Evolutionary conservation across 225 moss, liverwort and hornwort species (phyloP).

Genomic region (Marchantia polymorpha): DNA sequence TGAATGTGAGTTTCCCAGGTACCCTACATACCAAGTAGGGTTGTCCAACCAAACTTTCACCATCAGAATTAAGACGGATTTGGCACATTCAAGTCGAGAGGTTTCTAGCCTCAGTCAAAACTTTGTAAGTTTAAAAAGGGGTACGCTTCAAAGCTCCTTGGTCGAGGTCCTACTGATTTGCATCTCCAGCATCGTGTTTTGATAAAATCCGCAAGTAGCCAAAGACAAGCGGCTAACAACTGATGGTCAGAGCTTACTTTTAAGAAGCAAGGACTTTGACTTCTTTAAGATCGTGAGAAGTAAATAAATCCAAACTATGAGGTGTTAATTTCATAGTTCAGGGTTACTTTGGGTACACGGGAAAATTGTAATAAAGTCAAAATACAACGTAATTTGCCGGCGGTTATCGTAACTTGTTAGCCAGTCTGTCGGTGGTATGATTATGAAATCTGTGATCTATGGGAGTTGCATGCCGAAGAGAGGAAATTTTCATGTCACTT

Average conservation of each 20-base stretch:
- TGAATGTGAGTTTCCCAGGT: conserved; percentile 12
- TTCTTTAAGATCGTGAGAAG: not conserved
- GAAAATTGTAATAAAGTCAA: not conserved
- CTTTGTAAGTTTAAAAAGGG: conserved; percentile 20
- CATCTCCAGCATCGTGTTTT: too few species aligned
- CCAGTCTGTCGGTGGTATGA: not conserved
- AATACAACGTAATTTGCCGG: not conserved
- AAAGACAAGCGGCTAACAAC: not conserved
- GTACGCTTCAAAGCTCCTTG: conserved; percentile 8
- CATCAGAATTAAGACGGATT: conserved; percentile 17
- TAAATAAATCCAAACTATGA: not conserved
- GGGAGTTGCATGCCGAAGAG: not conserved
- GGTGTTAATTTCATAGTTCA: too few species aligned
- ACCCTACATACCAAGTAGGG: conserved; percentile 31
- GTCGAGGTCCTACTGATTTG: not conserved
- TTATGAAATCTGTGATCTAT: too few species aligned
- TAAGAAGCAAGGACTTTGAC: not conserved
- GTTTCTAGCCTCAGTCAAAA: not conserved
- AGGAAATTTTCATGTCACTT: not conserved
- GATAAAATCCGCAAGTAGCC: too few species aligned
- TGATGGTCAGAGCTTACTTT: not conserved
- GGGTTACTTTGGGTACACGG: not conserved
- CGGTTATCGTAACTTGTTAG: not conserved
- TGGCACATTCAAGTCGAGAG: conserved; percentile 17
- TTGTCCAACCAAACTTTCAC: conserved; percentile 11